Conservation (phyloP, 495 filamentous ascomycete species). For the Astrothelium subdiscretum region DNA sequence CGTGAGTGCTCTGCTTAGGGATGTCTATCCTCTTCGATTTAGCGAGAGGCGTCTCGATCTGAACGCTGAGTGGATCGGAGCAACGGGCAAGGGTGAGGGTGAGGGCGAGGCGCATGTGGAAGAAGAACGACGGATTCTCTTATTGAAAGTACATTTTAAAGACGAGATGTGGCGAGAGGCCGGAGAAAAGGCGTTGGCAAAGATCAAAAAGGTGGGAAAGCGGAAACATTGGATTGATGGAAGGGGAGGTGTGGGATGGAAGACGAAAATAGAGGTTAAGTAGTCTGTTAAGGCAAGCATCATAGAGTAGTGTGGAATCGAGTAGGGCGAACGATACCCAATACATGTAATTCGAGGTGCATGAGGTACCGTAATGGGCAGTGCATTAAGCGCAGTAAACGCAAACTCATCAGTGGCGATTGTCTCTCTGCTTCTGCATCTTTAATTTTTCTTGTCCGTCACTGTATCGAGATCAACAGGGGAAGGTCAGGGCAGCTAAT, state of each 20-base stretch:
- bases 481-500: neutral
- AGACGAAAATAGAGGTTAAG: constrained; percentile 3
- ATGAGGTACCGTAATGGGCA: too few species aligned
- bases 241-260: constrained; percentile 17
- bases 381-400: too few species aligned
- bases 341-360: neutral
- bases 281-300: too few species aligned
- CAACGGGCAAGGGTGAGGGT: neutral
- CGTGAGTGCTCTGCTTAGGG: constrained; percentile 33
- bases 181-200: constrained; percentile 29
- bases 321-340: neutral
- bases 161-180: constrained; percentile 16
- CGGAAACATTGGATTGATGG: constrained; percentile 44
- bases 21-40: constrained; percentile 43
- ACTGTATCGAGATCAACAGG: neutral
- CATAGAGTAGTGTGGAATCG: too few species aligned
- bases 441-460: neutral
- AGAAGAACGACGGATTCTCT: constrained; percentile 13
- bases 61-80: constrained; percentile 24
- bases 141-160: constrained; percentile 9
- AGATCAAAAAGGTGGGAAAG: constrained; percentile 47
- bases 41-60: neutral
- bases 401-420: too few species aligned
- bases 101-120: neutral
- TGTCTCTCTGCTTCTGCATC: too few species aligned